These are phyloP conservation scores for Fusarium devonianum DNA, from an alignment of 2,329 filamentous ascomycete genomes.

Conservation along the genomic window DNA sequence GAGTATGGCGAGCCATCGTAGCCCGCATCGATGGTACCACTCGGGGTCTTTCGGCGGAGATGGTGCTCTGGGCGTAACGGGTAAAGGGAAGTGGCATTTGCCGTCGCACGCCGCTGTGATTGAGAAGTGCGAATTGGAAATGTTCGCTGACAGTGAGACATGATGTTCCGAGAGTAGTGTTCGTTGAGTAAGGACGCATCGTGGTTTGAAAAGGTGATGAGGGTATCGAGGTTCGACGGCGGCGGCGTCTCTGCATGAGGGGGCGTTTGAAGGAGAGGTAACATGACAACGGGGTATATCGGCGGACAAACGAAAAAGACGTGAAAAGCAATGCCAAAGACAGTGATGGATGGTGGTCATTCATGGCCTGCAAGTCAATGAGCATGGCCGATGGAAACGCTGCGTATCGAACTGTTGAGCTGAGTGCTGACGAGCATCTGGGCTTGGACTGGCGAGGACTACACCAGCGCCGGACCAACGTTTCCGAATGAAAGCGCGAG, in stretches of 20 bases:
- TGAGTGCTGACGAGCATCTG: constrained; percentile 51
- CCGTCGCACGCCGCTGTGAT: constrained; percentile 31
- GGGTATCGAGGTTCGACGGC: constrained; percentile 50
- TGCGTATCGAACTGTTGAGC: constrained; percentile 29
- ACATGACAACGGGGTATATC: constrained; percentile 50
- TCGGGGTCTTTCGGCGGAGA: constrained; percentile 89
- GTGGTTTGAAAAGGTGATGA: constrained; percentile 34
- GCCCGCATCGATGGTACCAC: constrained; percentile 88
- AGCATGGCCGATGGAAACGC: constrained; percentile 43
- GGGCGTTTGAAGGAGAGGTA: constrained; percentile 61
- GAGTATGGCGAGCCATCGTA: constrained; percentile 86
- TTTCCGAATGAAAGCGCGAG: constrained; percentile 13
- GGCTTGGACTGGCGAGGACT: constrained; percentile 39
- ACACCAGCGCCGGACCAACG: constrained; percentile 35
- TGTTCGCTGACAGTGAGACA: constrained; percentile 37
- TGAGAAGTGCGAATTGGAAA: constrained; percentile 47
- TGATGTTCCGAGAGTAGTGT: constrained; percentile 42
- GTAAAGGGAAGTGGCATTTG: constrained; percentile 30
- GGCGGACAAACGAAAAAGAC: constrained; percentile 35
- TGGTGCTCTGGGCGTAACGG: constrained; percentile 69
- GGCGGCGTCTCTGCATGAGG: constrained; percentile 57
- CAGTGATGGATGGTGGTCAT: constrained; percentile 41
- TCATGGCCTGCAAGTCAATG: constrained; percentile 55
- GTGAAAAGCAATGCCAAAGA: constrained; percentile 40
- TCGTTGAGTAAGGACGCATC: constrained; percentile 25